These are phyloP conservation scores for Amaranthus palmeri DNA, from an alignment of 148 eudicot species.

Conservation along the genomic window DNA sequence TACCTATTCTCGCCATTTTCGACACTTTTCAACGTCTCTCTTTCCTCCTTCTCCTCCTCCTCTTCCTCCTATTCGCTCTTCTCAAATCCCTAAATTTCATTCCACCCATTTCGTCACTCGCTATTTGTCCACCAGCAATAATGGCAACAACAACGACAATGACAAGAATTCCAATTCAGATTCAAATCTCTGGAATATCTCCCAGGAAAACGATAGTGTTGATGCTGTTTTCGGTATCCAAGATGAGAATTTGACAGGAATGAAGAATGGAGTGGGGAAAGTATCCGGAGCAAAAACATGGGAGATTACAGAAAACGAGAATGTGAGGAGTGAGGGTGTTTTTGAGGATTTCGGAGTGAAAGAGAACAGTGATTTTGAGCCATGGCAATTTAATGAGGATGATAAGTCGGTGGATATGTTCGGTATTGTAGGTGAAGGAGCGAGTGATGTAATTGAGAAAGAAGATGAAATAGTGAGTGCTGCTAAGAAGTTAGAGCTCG, in stretches of 20 bases:
- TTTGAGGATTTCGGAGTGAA: slow-evolving; percentile 25
- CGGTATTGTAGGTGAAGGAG: slow-evolving; percentile 19
- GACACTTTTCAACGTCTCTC: slow-evolving; percentile 13
- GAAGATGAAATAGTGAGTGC: slow-evolving; percentile 24
- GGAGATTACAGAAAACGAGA: slow-evolving; percentile 16
- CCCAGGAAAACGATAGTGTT: slow-evolving; percentile 32
- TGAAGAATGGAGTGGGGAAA: background rate
- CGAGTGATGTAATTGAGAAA: slow-evolving; percentile 1
- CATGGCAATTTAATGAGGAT: slow-evolving; percentile 38
- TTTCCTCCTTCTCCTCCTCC: slow-evolving; percentile 7
- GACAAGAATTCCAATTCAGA: slow-evolving; percentile 27
- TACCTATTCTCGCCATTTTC: slow-evolving; percentile 27
- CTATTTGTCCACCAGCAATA: slow-evolving; percentile 41
- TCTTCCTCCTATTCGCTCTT: background rate
- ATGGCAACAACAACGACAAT: slow-evolving; percentile 14
- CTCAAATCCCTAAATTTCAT: slow-evolving; percentile 11
- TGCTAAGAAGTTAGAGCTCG: slow-evolving; percentile 40
- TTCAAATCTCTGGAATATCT: slow-evolving; percentile 50
- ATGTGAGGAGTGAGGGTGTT: slow-evolving; percentile 20
- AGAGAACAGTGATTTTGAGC: slow-evolving; percentile 21
- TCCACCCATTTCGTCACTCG: slow-evolving; percentile 17
- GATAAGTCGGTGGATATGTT: slow-evolving; percentile 43
- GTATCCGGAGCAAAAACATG: slow-evolving; percentile 7
- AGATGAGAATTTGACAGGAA: slow-evolving; percentile 4
- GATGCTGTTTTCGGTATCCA: slow-evolving; percentile 41